Percentiles rank a stretch among this genome's conserved stretches.
These are phyloP conservation scores for Solanum microdontum DNA, from an alignment of 257 asterid genomes.

Conservation along the genomic window DNA sequence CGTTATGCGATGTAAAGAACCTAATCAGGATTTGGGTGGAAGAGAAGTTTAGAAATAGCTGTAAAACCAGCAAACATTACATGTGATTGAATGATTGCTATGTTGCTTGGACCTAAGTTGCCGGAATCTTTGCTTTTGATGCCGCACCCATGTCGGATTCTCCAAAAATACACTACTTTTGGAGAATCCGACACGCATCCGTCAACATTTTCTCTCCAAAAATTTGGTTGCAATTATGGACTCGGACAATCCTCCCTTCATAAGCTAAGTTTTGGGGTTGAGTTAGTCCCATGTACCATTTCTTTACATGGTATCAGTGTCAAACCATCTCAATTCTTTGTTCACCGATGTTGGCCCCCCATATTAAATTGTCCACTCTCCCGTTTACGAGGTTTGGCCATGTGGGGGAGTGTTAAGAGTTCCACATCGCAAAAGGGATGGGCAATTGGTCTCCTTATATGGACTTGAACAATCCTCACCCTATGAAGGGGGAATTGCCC, in stretches of 20 bases:
- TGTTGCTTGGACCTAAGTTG: too few relatives aligned
- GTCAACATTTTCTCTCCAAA: not conserved
- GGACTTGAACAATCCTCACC: not conserved
- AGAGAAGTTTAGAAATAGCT: not conserved
- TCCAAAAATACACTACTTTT: too few relatives aligned
- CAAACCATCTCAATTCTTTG: not conserved
- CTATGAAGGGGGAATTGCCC: not conserved
- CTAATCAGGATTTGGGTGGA: not conserved
- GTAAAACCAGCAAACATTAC: not conserved
- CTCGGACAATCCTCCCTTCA: not conserved
- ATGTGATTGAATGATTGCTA: not conserved
- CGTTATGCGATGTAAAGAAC: not conserved
- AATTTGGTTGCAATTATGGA: not conserved
- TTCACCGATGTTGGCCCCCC: not conserved
- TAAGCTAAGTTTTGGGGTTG: not conserved
- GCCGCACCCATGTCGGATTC: too few relatives aligned
- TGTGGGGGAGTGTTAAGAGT: not conserved
- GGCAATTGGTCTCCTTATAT: not conserved
- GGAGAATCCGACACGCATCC: too few relatives aligned
- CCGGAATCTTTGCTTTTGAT: too few relatives aligned
- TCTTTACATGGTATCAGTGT: not conserved
- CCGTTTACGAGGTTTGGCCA: not conserved
- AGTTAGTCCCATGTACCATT: not conserved
- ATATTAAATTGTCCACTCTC: not conserved
- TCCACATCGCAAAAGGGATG: not conserved